Conservation (phyloP, 129 eudicot species). For the Glebionis coronaria region DNA sequence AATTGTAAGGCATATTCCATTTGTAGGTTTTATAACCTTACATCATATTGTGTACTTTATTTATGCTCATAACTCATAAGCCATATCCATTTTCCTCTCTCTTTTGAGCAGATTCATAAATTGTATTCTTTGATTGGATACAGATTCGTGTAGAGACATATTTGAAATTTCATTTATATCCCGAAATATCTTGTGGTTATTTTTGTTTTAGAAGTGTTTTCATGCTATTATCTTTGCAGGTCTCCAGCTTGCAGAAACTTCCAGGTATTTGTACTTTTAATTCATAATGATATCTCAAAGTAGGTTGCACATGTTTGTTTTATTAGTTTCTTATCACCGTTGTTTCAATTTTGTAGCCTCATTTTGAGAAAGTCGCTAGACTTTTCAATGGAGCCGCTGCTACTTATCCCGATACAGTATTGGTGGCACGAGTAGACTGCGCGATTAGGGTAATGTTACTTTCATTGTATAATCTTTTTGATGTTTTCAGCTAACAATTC, state of each 20-base stretch:
- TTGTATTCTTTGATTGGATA: not conserved
- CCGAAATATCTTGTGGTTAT: not conserved
- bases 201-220: not conserved
- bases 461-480: not conserved
- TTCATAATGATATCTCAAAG: not conserved
- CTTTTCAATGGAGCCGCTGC: conserved; percentile 74
- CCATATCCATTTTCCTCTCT: not conserved
- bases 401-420: conserved; percentile 63
- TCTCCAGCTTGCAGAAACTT: conserved; percentile 85
- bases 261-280: conserved; percentile 44
- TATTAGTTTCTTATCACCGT: not conserved
- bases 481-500: not conserved
- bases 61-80: not conserved
- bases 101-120: not conserved
- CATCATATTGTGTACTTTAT: not conserved
- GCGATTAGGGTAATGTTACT: conserved; percentile 56
- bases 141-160: not conserved
- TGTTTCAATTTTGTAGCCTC: conserved; percentile 47
- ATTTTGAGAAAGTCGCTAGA: conserved; percentile 78
- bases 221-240: conserved; percentile 43
- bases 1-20: too few relatives aligned
- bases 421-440: conserved; percentile 81
- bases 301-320: not conserved
- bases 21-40: conserved; percentile 11
- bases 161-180: not conserved